These are phyloP conservation scores for Camelina laxa DNA, from an alignment of 345 rosid species.

Conservation along the genomic window DNA sequence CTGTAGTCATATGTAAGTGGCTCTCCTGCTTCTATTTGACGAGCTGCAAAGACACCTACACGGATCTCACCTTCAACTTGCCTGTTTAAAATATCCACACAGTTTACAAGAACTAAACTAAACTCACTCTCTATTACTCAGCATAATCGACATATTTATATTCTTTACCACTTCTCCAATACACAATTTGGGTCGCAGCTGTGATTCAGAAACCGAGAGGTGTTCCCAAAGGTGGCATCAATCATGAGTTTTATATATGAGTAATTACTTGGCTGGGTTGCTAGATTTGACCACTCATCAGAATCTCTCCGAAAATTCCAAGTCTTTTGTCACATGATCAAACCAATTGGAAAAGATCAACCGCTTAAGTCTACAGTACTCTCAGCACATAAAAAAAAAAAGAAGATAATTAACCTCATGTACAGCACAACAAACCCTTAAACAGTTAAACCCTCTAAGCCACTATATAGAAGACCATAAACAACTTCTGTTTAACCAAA, in stretches of 20 bases:
- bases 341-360: neutral
- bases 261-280: too few species aligned
- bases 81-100: constrained; percentile 50
- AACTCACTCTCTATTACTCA: neutral
- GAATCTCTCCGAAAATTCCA: too few species aligned
- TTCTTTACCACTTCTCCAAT: constrained; percentile 75
- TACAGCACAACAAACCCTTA: constrained; percentile 7
- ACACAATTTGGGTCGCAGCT: constrained; percentile 89
- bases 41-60: constrained; percentile 93
- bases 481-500: neutral
- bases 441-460: neutral
- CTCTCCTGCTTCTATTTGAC: constrained; percentile 74
- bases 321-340: too few species aligned
- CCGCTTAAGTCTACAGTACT: neutral
- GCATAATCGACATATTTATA: constrained; percentile 8
- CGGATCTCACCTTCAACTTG: constrained; percentile 94
- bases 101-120: neutral
- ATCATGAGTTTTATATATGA: too few species aligned
- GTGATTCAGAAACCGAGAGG: constrained; percentile 93
- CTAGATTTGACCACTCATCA: too few species aligned
- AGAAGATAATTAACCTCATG: neutral
- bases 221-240: constrained; percentile 96
- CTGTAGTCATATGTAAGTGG: constrained; percentile 93
- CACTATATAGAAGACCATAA: constrained; percentile 24
- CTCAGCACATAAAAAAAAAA: neutral